Evolutionary conservation across 441 rosid genomes (phyloP), one percentile per base, ranked within the genome.

Genomic region (Croton setiger): DNA sequence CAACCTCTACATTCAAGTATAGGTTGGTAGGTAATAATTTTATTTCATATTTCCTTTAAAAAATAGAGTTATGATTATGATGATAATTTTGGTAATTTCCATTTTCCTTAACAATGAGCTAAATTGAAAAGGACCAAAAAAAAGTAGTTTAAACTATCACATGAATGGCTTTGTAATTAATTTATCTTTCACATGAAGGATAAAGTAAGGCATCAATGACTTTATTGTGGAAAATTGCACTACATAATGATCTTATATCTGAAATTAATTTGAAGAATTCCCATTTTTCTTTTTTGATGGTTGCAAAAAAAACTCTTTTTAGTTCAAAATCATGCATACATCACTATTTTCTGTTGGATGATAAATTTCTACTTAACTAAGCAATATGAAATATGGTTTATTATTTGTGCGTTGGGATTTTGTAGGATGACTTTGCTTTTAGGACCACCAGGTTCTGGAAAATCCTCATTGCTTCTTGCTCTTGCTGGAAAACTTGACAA

Each of bases 381-480:
- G 14, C 65, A n/a, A 5, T 41, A 0, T 60, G 47, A 18, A 49
- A 23, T 69, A 65, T 11, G 12, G 33, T 75, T n/a, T 66, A 66
- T 44, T 27, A 65, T 2, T 33, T n/a, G 63, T 21, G 63, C 66
- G 58, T 60, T 49, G 47, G 31, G 23, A 18, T 35, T 3, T 45
- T 61, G 68, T 60, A 93, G 97, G 89, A 91, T 94, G 98, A 90
- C 98, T 12, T 75, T 94, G 77, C 86, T 94, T 18, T 79, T 92
- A 67, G 99, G 98, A 76, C 98, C 99, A 63, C 99, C 99, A 0
- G 97, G 97, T 48, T 88, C 98, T 0, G 99, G 98, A 12, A 92
- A 92, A 81, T 90, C 98, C n/a, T 79, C 93, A 36, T 80, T 92
- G 75, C 92, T 94, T 47, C 75, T 76, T 71, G 94, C 97, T 76